Evolutionary conservation across 2,329 filamentous ascomycete genomes (phyloP).

Genomic region (Tetracladium maxilliforme): DNA sequence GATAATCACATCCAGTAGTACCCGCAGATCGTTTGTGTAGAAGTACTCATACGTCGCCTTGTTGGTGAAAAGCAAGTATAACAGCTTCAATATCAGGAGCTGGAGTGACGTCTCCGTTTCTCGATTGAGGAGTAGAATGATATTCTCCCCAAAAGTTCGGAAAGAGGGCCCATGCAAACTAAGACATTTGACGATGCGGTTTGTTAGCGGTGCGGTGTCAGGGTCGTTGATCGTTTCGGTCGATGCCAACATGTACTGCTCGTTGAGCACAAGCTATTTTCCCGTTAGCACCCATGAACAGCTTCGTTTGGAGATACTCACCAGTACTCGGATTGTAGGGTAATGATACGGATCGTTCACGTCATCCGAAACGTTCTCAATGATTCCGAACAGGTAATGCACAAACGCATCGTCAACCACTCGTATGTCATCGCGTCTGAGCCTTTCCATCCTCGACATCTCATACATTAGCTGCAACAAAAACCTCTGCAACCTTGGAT

Average conservation of each 20-base stretch:
- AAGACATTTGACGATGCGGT: constrained; percentile 84
- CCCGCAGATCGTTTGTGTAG: constrained; percentile 91
- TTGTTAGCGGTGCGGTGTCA: constrained; percentile 49
- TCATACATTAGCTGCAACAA: constrained; percentile 87
- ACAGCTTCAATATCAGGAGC: constrained; percentile 85
- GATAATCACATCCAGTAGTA: constrained; percentile 89
- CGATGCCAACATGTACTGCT: constrained; percentile 86
- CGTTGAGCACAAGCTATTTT: constrained; percentile 75
- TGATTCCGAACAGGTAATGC: constrained; percentile 68
- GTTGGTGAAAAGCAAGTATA: constrained; percentile 92
- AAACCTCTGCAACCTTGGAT: constrained; percentile 61
- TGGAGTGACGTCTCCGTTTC: constrained; percentile 91
- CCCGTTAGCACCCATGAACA: constrained; percentile 6
- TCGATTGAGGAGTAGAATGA: constrained; percentile 87
- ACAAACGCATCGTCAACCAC: constrained; percentile 73
- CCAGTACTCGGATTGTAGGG: constrained; percentile 81
- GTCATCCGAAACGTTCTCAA: constrained; percentile 79
- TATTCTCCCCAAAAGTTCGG: constrained; percentile 94
- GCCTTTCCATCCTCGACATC: constrained; percentile 81
- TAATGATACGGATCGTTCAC: constrained; percentile 90
- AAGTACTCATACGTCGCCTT: constrained; percentile 92
- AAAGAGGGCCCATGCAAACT: constrained; percentile 68
- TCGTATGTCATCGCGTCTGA: constrained; percentile 62
- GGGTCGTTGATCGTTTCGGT: constrained; percentile 25
- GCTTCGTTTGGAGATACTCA: constrained; percentile 25